Conservation (phyloP, 257 asterid genomes). For the Capsicum pubescens region DNA sequence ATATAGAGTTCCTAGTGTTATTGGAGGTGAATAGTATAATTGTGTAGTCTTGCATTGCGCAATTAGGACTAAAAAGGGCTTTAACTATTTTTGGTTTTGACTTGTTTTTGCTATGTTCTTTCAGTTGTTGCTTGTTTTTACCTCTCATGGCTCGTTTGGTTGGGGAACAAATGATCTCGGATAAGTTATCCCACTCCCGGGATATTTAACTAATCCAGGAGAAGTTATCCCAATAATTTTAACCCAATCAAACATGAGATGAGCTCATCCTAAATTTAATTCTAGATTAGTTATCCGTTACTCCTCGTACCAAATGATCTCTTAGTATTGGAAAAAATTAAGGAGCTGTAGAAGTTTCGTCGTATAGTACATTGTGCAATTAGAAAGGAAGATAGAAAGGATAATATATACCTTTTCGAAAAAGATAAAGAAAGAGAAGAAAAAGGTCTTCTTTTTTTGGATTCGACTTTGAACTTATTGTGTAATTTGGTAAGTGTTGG, state of each 20-base stretch:
- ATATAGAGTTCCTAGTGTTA: neutral
- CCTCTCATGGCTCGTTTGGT: neutral
- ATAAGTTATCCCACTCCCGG: too few relatives aligned
- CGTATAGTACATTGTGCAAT: neutral
- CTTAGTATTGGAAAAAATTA: neutral
- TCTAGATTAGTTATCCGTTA: too few relatives aligned
- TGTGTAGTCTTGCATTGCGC: conserved; percentile 5
- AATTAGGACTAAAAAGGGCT: neutral
- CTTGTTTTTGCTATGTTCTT: neutral
- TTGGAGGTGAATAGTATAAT: neutral
- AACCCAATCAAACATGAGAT: too few relatives aligned
- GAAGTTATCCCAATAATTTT: too few relatives aligned
- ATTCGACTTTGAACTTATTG: neutral
- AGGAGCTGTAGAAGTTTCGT: neutral
- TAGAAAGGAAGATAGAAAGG: neutral
- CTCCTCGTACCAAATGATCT: too few relatives aligned
- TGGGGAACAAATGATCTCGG: too few relatives aligned
- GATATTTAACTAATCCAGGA: too few relatives aligned
- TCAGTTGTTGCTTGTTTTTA: conserved; percentile 12
- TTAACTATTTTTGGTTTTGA: neutral
- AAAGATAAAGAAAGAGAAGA: neutral
- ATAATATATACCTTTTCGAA: neutral
- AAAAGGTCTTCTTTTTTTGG: neutral
- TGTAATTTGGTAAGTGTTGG: neutral
- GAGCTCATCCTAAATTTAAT: too few relatives aligned